Evolutionary conservation across 139 green algal species (phyloP), one percentile per base, ranked within the genome.

Genomic region (Chlorella sp.): DNA sequence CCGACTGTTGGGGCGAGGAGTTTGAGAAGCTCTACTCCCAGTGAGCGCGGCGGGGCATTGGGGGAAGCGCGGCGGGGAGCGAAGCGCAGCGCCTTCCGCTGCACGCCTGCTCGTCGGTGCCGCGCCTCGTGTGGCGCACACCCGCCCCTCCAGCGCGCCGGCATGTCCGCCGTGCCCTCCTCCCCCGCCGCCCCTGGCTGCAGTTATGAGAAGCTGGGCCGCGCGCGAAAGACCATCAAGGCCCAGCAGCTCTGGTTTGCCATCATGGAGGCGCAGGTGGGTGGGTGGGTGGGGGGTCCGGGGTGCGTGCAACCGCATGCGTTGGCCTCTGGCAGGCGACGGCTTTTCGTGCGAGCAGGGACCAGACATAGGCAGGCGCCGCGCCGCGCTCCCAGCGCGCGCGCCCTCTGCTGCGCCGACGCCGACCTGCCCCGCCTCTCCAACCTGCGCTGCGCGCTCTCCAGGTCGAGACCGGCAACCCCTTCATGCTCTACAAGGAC

Each of bases 401-500:
- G n/a, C n/a, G n/a, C n/a, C n/a, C n/a, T n/a, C n/a, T n/a, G n/a
- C n/a, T n/a, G n/a, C n/a, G n/a, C n/a, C n/a, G n/a, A n/a, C n/a
- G n/a, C n/a, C n/a, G n/a, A n/a, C n/a, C n/a, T n/a, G n/a, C n/a
- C n/a, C n/a, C n/a, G n/a, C n/a, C n/a, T n/a, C n/a, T n/a, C n/a
- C n/a, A n/a, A n/a, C n/a, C n/a, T n/a, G n/a, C n/a, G n/a, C n/a
- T n/a, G n/a, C n/a, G n/a, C n/a, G n/a, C n/a, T 41, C 35, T 40
- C 29, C 77, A 88, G 73, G 92, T 99, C 38, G 96, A 99, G 88
- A 99, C 96, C 1, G 96, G 96, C 77, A 99, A 98, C 88, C 96
- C 96, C 14, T 99, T 97, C 91, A 99, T 99, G 95, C 89, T 99
- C 46, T 99, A 91, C 93, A 99, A 99, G 92, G 96, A 99, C 82